Base-by-base conservation (phyloP, 495 filamentous ascomycete species). In the Xylaria castorea region DNA sequence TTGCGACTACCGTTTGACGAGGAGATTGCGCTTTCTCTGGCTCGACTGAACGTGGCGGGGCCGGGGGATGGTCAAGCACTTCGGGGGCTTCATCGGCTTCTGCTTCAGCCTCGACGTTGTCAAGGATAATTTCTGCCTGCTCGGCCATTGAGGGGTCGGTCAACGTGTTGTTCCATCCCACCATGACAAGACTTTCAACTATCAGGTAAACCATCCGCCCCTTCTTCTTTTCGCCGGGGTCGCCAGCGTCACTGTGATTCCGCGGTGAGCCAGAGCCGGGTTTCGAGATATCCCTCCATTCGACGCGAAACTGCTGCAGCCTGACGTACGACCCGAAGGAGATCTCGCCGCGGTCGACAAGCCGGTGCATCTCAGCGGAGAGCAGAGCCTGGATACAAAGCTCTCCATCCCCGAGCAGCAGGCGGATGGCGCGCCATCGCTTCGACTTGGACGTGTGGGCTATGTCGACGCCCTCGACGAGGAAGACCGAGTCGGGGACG, bases 371-470 rank as follows among this genome's bases (percentile, higher is more conserved):
- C 58, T 80, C 80, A 18, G 77, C 71, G 16, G 74, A 70, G 36
- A 84, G 57, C 61, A 87, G 75, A 27, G 83, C 83, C 73, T 86
- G 83, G 40, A 87, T 75, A 50, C 81, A 83, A 48, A 85, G 73
- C 70, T 84, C 78, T 1, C 83, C 84, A 55, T 87, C 84, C 9
- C 83, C 81, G 0, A 87, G 74, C 18, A 86, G 40, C 66, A 86
- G 40, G 7, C 80, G 69, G 7, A 84, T 66, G 7, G 78, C 73
- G 22, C 79, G 76, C 74, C 74, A 76, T 73, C 75, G 65, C 32
- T 71, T 67, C 8, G 68, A 81, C 55, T 46, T 69, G 14, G 57
- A 82, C 1, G 68, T 73, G 60, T 78, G 76, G 27, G 75, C 7
- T 22, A 68, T 40, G 14, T 85, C 82, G 53, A 85, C 71, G 36